Conservation (phyloP, 257 asterid genomes). For the Marsdenia floribunda region DNA sequence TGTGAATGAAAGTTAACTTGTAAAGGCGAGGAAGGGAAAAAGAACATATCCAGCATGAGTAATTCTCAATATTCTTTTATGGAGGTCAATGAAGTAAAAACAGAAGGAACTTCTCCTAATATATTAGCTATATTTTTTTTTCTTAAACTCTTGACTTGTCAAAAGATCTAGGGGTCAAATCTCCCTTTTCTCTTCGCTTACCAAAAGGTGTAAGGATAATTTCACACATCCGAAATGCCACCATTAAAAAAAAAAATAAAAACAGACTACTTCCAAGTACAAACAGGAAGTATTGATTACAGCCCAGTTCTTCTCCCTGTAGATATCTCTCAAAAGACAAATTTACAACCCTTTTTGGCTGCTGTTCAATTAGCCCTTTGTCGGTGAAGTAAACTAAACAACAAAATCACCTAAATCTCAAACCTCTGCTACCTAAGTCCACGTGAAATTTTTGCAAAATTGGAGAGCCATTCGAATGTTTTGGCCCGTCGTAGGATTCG, state of each 20-base stretch:
- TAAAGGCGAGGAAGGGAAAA: no score
- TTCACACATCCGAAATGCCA: no score
- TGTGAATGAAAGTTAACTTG: no score
- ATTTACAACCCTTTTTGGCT: neutral
- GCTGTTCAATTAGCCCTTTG: neutral
- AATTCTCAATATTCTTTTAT: neutral
- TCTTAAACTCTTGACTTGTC: no score
- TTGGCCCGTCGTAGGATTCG: neutral
- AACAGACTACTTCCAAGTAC: neutral
- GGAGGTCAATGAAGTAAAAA: neutral
- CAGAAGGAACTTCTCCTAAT: no score
- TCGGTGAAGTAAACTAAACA: neutral
- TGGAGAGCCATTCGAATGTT: slow-evolving; percentile 2
- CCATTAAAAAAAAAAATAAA: no score
- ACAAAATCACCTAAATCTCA: neutral
- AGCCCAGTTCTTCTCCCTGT: no score
- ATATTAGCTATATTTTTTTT: no score
- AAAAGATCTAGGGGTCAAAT: no score
- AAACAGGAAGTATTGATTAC: no score
- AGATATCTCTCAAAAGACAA: neutral
- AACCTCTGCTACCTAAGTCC: neutral
- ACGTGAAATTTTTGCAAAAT: slow-evolving; percentile 11
- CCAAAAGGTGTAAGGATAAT: no score
- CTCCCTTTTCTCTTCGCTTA: no score
- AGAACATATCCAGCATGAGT: neutral